These are phyloP conservation scores for Krasilnikovozyma curviuscula DNA, from an alignment of 768 basidiomycete species.

Conservation along the genomic window DNA sequence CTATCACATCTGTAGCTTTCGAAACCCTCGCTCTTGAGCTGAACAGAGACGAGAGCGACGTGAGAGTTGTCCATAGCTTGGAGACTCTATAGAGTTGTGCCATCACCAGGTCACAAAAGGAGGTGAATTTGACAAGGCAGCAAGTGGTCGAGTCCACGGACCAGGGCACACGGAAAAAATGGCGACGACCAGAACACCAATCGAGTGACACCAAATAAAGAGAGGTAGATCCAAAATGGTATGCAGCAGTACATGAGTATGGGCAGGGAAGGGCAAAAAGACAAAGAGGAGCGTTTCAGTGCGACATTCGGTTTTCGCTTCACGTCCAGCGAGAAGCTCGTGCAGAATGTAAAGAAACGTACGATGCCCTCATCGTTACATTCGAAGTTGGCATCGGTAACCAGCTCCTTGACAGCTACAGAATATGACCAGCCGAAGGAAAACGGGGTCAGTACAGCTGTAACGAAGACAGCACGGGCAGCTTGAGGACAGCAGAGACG, in stretches of 20 bases:
- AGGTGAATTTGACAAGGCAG: too few relatives aligned
- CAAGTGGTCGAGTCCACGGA: too few relatives aligned
- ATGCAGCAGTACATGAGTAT: background rate
- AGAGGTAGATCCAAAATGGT: too few relatives aligned
- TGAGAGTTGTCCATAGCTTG: conserved; percentile 99
- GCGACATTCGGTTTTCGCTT: background rate
- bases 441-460: background rate
- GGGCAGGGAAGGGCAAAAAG: background rate
- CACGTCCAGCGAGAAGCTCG: background rate
- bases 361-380: conserved; percentile 89
- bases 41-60: conserved; percentile 84
- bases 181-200: background rate
- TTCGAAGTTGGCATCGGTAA: conserved; percentile 92
- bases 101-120: too few relatives aligned
- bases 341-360: conserved; percentile 19
- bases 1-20: conserved; percentile 74
- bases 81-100: conserved; percentile 49
- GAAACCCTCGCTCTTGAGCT: conserved; percentile 62
- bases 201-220: background rate
- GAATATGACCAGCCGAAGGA: background rate
- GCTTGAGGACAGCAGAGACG: conserved; percentile 17
- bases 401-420: conserved; percentile 87
- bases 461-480: background rate
- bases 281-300: background rate
- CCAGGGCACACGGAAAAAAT: background rate